These are phyloP conservation scores for Punica granatum DNA, from an alignment of 345 rosid species.

Conservation along the genomic window DNA sequence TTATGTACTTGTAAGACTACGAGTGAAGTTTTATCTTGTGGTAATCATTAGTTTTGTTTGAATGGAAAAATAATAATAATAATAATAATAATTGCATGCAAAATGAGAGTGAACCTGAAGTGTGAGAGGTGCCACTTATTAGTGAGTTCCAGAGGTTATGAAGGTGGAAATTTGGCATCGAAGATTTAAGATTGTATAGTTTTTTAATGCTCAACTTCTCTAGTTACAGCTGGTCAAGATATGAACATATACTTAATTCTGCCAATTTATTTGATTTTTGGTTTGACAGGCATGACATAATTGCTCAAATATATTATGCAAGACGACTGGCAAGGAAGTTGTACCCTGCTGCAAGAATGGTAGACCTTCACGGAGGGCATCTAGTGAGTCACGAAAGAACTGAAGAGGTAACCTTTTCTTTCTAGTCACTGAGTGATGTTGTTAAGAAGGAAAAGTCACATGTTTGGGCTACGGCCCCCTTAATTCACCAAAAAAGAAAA, in stretches of 20 bases:
- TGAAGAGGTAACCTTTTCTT: constrained; percentile 52
- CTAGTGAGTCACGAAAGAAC: constrained; percentile 89
- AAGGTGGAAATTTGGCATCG: neutral
- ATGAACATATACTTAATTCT: constrained; percentile 6
- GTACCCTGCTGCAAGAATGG: constrained; percentile 78
- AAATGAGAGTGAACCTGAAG: neutral
- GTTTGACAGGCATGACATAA: constrained; percentile 66
- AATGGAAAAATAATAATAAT: neutral
- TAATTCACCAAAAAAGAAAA: neutral
- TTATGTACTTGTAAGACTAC: neutral
- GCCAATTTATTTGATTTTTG: neutral
- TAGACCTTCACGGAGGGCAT: constrained; percentile 96
- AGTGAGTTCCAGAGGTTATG: neutral
- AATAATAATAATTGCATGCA: neutral
- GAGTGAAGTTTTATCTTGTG: neutral
- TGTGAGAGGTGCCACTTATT: neutral
- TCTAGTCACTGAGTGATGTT: neutral
- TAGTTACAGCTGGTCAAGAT: neutral
- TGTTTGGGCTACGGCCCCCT: neutral
- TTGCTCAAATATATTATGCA: constrained; percentile 83
- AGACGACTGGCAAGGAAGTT: constrained; percentile 78
- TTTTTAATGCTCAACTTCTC: neutral
- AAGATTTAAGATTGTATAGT: neutral
- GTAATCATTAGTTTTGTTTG: neutral
- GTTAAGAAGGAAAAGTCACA: neutral